These are phyloP conservation scores for Wallacemonas rigidus DNA, from an alignment of 208 protist species.

Conservation along the genomic window DNA sequence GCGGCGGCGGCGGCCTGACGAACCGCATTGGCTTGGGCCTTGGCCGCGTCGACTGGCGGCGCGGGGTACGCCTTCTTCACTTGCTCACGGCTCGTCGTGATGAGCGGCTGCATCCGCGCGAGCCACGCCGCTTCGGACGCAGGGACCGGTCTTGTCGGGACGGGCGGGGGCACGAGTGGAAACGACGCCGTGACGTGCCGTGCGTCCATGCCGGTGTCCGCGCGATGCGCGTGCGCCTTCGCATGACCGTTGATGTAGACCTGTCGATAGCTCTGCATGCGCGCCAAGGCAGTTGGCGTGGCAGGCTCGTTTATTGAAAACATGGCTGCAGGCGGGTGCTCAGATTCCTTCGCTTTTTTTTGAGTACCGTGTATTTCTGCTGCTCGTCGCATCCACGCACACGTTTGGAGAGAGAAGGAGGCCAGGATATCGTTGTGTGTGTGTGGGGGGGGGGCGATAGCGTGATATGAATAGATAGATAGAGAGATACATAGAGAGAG, in stretches of 20 bases:
- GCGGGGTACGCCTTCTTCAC: constrained; percentile 43
- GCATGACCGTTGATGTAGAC: not conserved
- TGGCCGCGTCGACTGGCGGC: constrained; percentile 28
- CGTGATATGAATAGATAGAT: too few species aligned
- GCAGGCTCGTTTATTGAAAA: constrained; percentile 9
- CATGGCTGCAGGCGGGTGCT: not conserved
- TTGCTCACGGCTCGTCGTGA: constrained; percentile 34
- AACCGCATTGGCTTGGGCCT: constrained; percentile 13
- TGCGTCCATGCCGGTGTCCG: not conserved
- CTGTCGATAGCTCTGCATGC: constrained; percentile 9
- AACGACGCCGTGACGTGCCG: constrained; percentile 2
- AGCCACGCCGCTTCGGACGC: not conserved
- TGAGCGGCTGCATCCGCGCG: constrained; percentile 32
- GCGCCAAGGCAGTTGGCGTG: not conserved
- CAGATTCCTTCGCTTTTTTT: not conserved
- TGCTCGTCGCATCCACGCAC: too few species aligned
- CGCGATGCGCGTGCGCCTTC: not conserved
- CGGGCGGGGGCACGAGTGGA: constrained; percentile 3
- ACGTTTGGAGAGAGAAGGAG: too few species aligned
- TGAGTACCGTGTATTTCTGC: not conserved
- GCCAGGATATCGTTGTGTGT: too few species aligned
- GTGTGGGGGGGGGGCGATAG: too few species aligned
- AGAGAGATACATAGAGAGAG: too few species aligned
- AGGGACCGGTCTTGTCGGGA: not conserved
- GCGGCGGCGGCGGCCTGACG: not conserved